A percentile compares a stretch with the other conserved stretches of the same genome.
phyloP scores from a whole-genome alignment of 2,329 filamentous ascomycete species.

The Monosporascus sp. region DNA sequence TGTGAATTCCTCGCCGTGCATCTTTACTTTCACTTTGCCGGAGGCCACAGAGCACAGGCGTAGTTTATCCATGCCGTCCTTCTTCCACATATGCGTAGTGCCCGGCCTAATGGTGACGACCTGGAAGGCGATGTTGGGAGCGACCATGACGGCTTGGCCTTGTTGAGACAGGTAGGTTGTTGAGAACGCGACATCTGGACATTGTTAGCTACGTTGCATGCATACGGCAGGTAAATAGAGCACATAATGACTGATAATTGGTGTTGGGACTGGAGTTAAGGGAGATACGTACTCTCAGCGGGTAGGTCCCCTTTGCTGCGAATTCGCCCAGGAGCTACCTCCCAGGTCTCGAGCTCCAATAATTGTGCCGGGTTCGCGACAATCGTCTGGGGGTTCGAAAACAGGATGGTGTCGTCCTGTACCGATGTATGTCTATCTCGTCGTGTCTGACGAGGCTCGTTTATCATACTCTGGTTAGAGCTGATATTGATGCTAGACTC shows the following conservation, averaged over 20 bases:
- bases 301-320: conserved; percentile 16
- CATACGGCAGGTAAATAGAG: too few species aligned
- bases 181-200: conserved; percentile 38
- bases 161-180: conserved; percentile 34
- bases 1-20: conserved; percentile 29
- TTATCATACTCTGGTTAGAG: conserved; percentile 7
- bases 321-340: conserved; percentile 39
- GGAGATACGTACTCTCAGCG: conserved; percentile 31
- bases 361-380: conserved; percentile 6
- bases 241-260: too few species aligned
- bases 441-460: not conserved
- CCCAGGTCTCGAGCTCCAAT: conserved; percentile 37
- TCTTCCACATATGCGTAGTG: conserved; percentile 24
- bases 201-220: conserved; percentile 1
- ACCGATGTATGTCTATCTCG: conserved; percentile 2
- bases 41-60: conserved; percentile 35
- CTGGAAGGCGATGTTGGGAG: conserved; percentile 35
- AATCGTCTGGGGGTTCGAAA: not conserved
- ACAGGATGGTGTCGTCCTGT: conserved; percentile 3
- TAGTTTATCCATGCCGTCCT: conserved; percentile 23
- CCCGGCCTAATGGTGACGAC: conserved; percentile 37
- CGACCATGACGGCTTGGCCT: conserved; percentile 30
- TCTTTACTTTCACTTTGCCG: conserved; percentile 37
- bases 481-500: too few species aligned
- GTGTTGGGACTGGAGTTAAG: not conserved